Base-by-base conservation (phyloP, 169 alveolate species). In the Eimeria tenella region DNA sequence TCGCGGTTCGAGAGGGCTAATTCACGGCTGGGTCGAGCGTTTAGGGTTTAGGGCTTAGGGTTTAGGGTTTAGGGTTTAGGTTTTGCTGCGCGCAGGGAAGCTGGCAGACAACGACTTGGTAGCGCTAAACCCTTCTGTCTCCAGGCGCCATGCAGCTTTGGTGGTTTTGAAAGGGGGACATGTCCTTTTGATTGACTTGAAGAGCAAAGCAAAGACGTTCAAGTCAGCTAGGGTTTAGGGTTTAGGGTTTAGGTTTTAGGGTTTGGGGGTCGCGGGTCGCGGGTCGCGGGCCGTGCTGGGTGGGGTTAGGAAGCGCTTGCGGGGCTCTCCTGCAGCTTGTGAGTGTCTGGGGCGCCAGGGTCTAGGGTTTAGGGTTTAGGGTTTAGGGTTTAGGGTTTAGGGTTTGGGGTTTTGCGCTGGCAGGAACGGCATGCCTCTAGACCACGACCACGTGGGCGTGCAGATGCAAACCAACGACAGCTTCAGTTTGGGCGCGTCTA, bases 101-200 rank as follows among this genome's bases (percentile, higher is more conserved):
- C 93, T 93, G 60, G 93, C 95, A 42, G 95, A 93, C 89, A 93
- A 93, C 86, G 95, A 93, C 50, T 62, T 93, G 10, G 94, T 93
- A 2, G 93, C 95, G 21, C 68, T 93, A 81, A 83, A 93, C 65
- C 95, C 95, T 15, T 93, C 95, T 1, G 74, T 93, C 74, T 82
- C 93, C 3, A 21, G 95, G 15, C 58, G 94, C 3, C 95, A 93
- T 23, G 95, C 95, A 11, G 74, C 82, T 5, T 65, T 93, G 58
- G 91, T 75, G 25, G 73, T 93, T 17, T 53, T 70, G 62, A 93
- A 93, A 88, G 95, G 93, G 25, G 95, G 95, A 50, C 56, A 71
- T 17, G 90, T 93, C 2, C 77, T 77, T 25, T 75, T 93, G 49
- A 68, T 93, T 17, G 95, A 93, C 31, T 31, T 93, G 62, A 93